Evolutionary conservation across 78 protist genomes (phyloP).

Genomic region (Pigoraptor vietnamica): DNA sequence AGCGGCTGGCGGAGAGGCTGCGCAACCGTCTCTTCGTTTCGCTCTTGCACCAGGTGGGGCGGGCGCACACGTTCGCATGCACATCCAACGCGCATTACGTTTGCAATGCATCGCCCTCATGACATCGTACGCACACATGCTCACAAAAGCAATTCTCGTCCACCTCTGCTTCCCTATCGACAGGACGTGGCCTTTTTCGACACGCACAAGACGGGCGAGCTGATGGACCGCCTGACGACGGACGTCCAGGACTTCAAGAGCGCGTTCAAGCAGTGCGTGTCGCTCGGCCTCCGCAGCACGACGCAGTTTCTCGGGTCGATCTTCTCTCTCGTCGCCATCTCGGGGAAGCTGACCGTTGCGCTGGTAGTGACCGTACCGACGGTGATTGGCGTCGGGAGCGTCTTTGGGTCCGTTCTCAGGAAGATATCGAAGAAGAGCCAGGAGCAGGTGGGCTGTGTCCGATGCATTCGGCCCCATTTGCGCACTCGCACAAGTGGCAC

Average conservation of each 20-base stretch:
- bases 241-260: conserved; percentile 30
- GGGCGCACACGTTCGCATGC: not conserved
- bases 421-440: not conserved
- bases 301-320: conserved; percentile 9
- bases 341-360: not conserved
- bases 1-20: conserved; percentile 5
- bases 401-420: not conserved
- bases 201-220: not conserved
- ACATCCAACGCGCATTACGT: not conserved
- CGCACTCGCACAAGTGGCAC: no score
- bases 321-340: not conserved
- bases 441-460: not conserved
- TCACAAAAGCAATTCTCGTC: not conserved
- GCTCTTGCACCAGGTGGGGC: not conserved
- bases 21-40: not conserved
- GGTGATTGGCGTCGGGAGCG: not conserved
- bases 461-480: not conserved
- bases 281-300: conserved; percentile 9
- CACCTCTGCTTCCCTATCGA: no score
- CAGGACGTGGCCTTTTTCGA: conserved; percentile 17
- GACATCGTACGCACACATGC: no score
- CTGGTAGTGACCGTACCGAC: not conserved
- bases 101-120: no score
- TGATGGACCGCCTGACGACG: conserved; percentile 12
- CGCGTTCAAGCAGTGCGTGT: conserved; percentile 1